These are phyloP conservation scores for Cercospora sp. DNA, from an alignment of 2,329 filamentous ascomycete genomes.

Conservation along the genomic window DNA sequence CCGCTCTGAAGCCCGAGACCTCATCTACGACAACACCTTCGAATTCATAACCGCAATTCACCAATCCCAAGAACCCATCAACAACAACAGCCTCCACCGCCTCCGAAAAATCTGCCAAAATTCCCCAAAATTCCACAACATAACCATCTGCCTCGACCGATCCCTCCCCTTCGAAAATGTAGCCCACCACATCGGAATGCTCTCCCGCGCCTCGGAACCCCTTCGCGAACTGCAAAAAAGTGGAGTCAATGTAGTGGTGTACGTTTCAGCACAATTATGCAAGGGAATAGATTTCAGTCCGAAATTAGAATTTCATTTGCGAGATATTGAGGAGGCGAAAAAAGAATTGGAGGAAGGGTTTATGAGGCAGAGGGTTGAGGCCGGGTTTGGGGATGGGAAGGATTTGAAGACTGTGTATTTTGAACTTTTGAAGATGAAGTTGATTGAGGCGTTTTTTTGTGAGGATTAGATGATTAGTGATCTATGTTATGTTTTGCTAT, in stretches of 20 bases:
- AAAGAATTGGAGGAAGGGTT: background rate
- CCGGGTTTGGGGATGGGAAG: background rate
- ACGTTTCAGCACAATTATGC: conserved; percentile 7
- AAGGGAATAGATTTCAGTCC: conserved; percentile 3
- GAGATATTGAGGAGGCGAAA: background rate
- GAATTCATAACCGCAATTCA: conserved; percentile 11
- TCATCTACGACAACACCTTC: conserved; percentile 10
- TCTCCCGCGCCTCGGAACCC: conserved; percentile 7
- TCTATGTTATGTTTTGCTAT: background rate
- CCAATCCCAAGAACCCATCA: background rate
- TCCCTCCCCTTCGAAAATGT: conserved; percentile 6
- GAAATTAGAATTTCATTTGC: background rate
- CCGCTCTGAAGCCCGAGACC: background rate
- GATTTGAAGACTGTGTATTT: conserved; percentile 11
- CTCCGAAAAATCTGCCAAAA: conserved; percentile 6
- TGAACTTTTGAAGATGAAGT: conserved; percentile 2
- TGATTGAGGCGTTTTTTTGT: conserved; percentile 11
- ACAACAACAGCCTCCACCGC: background rate
- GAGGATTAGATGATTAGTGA: conserved; percentile 29
- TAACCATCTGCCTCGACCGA: conserved; percentile 1
- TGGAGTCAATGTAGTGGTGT: conserved; percentile 5
- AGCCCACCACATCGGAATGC: conserved; percentile 6
- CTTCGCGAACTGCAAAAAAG: conserved; percentile 7
- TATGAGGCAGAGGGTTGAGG: background rate
- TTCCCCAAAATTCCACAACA: background rate